phyloP scores from a whole-genome alignment of 176 grass and related monocot genomes.

The Cenchrus fungigraminus region DNA sequence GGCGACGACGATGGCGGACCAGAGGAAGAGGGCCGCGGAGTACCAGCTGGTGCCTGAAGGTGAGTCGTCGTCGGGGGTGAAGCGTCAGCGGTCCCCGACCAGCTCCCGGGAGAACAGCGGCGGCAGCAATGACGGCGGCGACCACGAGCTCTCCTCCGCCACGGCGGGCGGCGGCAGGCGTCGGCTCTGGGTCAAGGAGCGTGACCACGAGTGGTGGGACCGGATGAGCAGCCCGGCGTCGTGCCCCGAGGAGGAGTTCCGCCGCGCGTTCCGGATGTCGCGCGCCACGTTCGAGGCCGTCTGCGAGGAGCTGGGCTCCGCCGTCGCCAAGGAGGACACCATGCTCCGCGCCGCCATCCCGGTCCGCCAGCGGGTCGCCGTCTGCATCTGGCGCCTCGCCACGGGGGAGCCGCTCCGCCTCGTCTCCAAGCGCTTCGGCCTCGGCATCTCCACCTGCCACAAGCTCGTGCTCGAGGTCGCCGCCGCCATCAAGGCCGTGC shows the following conservation, averaged over 20 bases:
- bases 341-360: constrained; percentile 82
- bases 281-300: constrained; percentile 66
- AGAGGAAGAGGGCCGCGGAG: constrained; percentile 43
- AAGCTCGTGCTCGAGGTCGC: constrained; percentile 91
- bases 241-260: constrained; percentile 72
- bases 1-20: constrained; percentile 1
- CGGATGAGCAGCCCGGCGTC: constrained; percentile 53
- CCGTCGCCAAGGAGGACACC: constrained; percentile 88
- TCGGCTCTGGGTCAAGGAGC: constrained; percentile 74
- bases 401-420: constrained; percentile 75
- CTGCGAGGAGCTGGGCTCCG: constrained; percentile 63
- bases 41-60: background rate
- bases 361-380: constrained; percentile 77
- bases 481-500: constrained; percentile 65
- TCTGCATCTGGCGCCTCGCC: constrained; percentile 84
- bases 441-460: constrained; percentile 90
- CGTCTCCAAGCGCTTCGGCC: constrained; percentile 75
- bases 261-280: constrained; percentile 77
- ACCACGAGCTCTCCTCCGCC: background rate
- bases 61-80: background rate
- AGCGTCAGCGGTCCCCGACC: constrained; percentile 42
- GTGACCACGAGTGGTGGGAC: constrained; percentile 77
- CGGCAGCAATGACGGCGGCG: constrained; percentile 30
- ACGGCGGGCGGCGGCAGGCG: constrained; percentile 30
- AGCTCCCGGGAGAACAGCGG: constrained; percentile 47